Base-by-base conservation (phyloP, 2,329 filamentous ascomycete genomes). In the Ambrosiella cleistominuta region DNA sequence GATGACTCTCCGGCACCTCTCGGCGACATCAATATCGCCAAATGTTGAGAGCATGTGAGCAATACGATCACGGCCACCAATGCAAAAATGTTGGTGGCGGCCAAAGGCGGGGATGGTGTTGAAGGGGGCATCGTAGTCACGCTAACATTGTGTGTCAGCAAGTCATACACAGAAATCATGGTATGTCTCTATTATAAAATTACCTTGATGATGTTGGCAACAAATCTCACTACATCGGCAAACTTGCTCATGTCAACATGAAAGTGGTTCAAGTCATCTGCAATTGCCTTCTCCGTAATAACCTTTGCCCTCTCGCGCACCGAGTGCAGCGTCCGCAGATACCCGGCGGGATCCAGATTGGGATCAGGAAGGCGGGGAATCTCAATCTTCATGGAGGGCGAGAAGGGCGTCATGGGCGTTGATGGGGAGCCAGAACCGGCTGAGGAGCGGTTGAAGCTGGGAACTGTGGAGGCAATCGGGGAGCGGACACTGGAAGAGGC, bases 171-270 rank as follows among this genome's bases (percentile, higher is more conserved):
- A 54, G 11, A n/a, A 19, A 19, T 19, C 13, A n/a, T 15, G 9
- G 19, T 42, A n/a, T 40, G 19, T 2, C 27, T n/a, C 13, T 51
- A 13, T 45, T 53, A 13, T 36, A 27, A 39, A 66, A 76, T 63
- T 73, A 90, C 89, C 85, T 94, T 95, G 74, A 96, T 95, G 63
- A 96, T 91, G 45, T 86, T 83, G n/a, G 91, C 83, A 8, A 95
- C 86, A 68, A 95, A 95, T 50, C 79, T 79, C 12, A 90, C 88
- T 0, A 91, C 91, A 63, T 91, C 86, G 51, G 76, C 71, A 68
- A 95, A 91, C 70, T 91, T 94, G 70, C 70, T 71, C 76, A 90
- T 81, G 69, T 96, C 90, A 53, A 95, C 88, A 63, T 87, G 84
- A 65, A 96, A 96, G 68, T 96, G 90, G 64, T 79, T 80, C 62